Conservation (phyloP, 495 filamentous ascomycete genomes). For the Lasiosphaeria ovina region DNA sequence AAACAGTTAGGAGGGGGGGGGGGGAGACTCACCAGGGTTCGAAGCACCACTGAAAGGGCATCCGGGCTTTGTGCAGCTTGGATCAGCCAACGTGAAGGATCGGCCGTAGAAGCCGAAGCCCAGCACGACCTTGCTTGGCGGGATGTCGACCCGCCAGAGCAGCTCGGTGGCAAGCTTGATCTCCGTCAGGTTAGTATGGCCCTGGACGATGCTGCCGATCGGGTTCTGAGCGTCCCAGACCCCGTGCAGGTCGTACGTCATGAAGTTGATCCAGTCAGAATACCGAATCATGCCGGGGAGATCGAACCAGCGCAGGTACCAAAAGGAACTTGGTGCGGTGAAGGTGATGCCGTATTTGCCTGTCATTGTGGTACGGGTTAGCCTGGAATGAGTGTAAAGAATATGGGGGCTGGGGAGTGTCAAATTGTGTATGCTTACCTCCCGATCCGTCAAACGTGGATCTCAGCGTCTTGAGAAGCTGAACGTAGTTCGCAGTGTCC, state of each 20-base stretch:
- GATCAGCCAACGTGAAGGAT: conserved; percentile 26
- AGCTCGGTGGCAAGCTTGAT: conserved; percentile 49
- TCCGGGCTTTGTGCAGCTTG: conserved; percentile 23
- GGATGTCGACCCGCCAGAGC: conserved; percentile 51
- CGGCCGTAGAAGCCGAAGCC: conserved; percentile 58
- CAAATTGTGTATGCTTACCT: too few species aligned
- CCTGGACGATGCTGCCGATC: conserved; percentile 34
- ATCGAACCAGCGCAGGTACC: conserved; percentile 4
- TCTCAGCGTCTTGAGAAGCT: conserved; percentile 25
- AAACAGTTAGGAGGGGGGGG: too few species aligned
- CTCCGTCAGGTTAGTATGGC: conserved; percentile 59
- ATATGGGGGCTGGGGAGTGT: too few species aligned
- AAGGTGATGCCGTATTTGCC: neutral
- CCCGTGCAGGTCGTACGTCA: conserved; percentile 50
- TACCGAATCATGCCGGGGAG: conserved; percentile 21
- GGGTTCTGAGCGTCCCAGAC: conserved; percentile 31
- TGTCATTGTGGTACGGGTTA: neutral
- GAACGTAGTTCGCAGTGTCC: conserved; percentile 45
- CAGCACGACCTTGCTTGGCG: conserved; percentile 40
- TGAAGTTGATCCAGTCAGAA: conserved; percentile 56
- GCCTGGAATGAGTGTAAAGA: too few species aligned
- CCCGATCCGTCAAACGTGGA: neutral
- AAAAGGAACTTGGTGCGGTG: neutral
- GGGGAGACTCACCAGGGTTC: too few species aligned
- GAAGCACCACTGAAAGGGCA: conserved; percentile 32